Conservation (phyloP, 1,284 basidiomycete genomes). For the Sporisorium reilianum region DNA sequence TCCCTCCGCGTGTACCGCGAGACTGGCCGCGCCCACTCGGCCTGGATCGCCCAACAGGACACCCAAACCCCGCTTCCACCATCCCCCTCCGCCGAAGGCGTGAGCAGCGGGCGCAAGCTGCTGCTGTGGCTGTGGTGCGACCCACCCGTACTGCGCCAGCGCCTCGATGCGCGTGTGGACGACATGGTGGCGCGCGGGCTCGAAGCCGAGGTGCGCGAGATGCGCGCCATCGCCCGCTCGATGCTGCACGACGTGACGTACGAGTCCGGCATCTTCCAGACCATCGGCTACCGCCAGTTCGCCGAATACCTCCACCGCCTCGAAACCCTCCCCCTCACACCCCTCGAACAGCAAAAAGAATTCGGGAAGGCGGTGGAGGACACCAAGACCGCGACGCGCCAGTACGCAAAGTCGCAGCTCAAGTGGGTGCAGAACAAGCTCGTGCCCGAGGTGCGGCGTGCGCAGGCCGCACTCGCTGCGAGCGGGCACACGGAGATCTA, state of each 20-base stretch:
- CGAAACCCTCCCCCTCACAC: slow-evolving; percentile 5
- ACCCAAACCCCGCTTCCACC: background rate
- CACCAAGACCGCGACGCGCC: slow-evolving; percentile 88
- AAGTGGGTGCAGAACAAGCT: slow-evolving; percentile 94
- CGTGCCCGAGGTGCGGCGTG: slow-evolving; percentile 76
- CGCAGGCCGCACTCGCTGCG: slow-evolving; percentile 21
- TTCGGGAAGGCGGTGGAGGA: slow-evolving; percentile 78
- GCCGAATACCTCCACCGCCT: slow-evolving; percentile 74
- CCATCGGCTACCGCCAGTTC: slow-evolving; percentile 95
- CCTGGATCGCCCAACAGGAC: slow-evolving; percentile 75
- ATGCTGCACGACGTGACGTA: slow-evolving; percentile 18
- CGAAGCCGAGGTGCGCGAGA: slow-evolving; percentile 80
- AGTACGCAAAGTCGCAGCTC: slow-evolving; percentile 91
- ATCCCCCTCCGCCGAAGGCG: background rate
- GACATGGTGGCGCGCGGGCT: slow-evolving; percentile 90
- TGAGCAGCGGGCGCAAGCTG: slow-evolving; percentile 75
- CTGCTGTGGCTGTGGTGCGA: slow-evolving; percentile 93
- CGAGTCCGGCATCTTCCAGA: slow-evolving; percentile 85
- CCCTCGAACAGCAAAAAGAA: slow-evolving; percentile 47
- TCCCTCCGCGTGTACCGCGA: slow-evolving; percentile 84
- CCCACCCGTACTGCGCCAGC: slow-evolving; percentile 75
- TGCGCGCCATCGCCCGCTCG: slow-evolving; percentile 70
- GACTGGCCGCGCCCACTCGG: slow-evolving; percentile 77
- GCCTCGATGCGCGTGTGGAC: slow-evolving; percentile 85
- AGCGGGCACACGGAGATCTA: slow-evolving; percentile 68